Conservation (phyloP, 2,329 filamentous ascomycete species). For the Cytospora mali region DNA sequence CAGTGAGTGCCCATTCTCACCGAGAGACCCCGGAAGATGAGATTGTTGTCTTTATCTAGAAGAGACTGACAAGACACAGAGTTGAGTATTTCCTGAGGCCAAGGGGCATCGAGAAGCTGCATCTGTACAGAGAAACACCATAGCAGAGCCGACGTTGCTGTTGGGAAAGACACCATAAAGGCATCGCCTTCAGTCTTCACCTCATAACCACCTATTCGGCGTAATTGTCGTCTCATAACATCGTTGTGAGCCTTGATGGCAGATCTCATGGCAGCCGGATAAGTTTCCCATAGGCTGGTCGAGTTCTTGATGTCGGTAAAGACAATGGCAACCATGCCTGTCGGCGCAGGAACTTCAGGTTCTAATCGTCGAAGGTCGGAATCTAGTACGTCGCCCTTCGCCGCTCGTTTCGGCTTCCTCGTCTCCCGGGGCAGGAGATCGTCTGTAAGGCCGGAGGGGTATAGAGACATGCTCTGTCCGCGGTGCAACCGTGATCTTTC, state of each 20-base stretch:
- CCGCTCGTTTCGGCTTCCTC: conserved; percentile 50
- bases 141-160: conserved; percentile 87
- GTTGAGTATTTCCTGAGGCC: conserved; percentile 90
- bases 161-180: conserved; percentile 98
- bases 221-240: conserved; percentile 89
- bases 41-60: conserved; percentile 78
- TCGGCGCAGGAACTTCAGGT: conserved; percentile 87
- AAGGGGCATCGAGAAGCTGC: conserved; percentile 82
- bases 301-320: conserved; percentile 99
- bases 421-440: conserved; percentile 67
- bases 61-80: conserved; percentile 83
- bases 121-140: conserved; percentile 97
- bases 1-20: conserved; percentile 98
- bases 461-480: conserved; percentile 83
- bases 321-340: conserved; percentile 87
- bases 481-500: conserved; percentile 74
- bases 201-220: conserved; percentile 94
- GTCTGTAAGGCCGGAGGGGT: conserved; percentile 72
- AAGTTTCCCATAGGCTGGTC: conserved; percentile 93
- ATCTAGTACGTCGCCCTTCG: conserved; percentile 70
- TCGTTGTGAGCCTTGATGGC: conserved; percentile 98
- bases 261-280: conserved; percentile 91
- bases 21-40: conserved; percentile 92
- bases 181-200: conserved; percentile 99
- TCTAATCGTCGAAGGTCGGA: conserved; percentile 86